A percentile compares a stretch with the other conserved stretches of the same genome.
These are phyloP conservation scores for Hypericum perforatum DNA, from an alignment of 345 rosid genomes.

Conservation along the genomic window DNA sequence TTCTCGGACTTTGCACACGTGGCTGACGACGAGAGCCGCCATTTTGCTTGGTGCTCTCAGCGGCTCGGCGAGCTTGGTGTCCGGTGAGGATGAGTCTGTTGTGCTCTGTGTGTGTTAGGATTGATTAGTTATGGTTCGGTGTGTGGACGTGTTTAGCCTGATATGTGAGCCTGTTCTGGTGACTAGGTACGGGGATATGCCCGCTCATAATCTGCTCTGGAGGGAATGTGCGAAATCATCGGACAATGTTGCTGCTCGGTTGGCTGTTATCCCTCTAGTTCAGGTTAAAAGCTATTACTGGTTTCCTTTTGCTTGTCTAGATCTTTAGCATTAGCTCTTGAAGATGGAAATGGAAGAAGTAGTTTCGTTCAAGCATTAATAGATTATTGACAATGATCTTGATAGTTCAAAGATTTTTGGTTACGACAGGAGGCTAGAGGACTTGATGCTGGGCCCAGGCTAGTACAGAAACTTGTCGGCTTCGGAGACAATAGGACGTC, in stretches of 20 bases:
- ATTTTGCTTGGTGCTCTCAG: slow-evolving; percentile 88
- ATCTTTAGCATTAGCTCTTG: too few species aligned
- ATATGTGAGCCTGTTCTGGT: not conserved
- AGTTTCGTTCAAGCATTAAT: not conserved
- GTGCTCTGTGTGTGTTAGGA: not conserved
- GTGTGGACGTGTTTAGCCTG: not conserved
- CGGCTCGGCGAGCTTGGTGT: slow-evolving; percentile 85
- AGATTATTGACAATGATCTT: not conserved
- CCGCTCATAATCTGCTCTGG: slow-evolving; percentile 88
- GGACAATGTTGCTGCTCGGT: slow-evolving; percentile 69
- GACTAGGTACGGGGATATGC: slow-evolving; percentile 83
- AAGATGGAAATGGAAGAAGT: too few species aligned
- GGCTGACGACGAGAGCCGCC: slow-evolving; percentile 96
- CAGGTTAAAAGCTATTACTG: slow-evolving; percentile 31
- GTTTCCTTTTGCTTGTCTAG: not conserved
- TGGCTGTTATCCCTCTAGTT: slow-evolving; percentile 69
- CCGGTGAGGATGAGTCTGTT: slow-evolving; percentile 31
- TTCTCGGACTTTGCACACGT: slow-evolving; percentile 93
- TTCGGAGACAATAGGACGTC: slow-evolving; percentile 81
- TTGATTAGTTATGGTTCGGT: slow-evolving; percentile 3
- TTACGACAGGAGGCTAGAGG: slow-evolving; percentile 79
- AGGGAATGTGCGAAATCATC: slow-evolving; percentile 79
- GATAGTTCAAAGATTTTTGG: not conserved
- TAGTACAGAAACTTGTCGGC: slow-evolving; percentile 68
- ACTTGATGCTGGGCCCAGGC: slow-evolving; percentile 95